These are phyloP conservation scores for Nitzschia sp. DNA, from an alignment of 108 stramenopile species.

Conservation along the genomic window DNA sequence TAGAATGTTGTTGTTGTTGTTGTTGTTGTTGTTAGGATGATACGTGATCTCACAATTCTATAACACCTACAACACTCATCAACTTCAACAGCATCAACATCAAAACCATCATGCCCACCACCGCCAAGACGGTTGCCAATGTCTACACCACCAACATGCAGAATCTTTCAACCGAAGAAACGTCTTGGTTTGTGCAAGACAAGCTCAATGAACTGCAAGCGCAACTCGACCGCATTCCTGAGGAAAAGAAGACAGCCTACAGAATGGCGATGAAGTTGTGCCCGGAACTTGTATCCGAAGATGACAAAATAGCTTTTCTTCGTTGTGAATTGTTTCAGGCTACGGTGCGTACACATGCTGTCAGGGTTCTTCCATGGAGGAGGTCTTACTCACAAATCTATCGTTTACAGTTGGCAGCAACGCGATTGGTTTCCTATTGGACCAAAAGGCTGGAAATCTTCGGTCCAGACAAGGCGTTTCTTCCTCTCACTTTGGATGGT, in stretches of 20 bases:
- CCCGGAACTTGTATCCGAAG: slow-evolving; percentile 35
- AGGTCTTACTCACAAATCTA: background rate
- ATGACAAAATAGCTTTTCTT: slow-evolving; percentile 53
- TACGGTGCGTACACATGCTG: slow-evolving; percentile 27
- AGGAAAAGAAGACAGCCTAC: slow-evolving; percentile 25
- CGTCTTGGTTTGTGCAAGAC: slow-evolving; percentile 26
- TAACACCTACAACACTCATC: no score
- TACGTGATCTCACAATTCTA: no score
- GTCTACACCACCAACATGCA: no score
- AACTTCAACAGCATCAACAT: no score
- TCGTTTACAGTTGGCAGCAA: slow-evolving; percentile 38
- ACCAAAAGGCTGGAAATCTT: slow-evolving; percentile 55
- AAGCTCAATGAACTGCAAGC: slow-evolving; percentile 37
- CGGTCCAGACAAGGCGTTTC: slow-evolving; percentile 41
- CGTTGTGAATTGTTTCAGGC: slow-evolving; percentile 62
- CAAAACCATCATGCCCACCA: no score
- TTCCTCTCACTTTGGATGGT: slow-evolving; percentile 34
- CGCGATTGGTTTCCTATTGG: slow-evolving; percentile 49
- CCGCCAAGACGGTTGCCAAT: no score
- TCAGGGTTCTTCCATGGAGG: no score
- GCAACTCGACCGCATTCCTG: slow-evolving; percentile 27
- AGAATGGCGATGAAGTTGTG: slow-evolving; percentile 39
- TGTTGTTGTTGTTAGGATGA: no score
- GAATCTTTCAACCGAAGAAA: no score
- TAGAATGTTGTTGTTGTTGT: no score